Percentiles rank a stretch among this genome's conserved stretches.
These are phyloP conservation scores for Eucalyptus regnans DNA, from an alignment of 345 rosid species.

Conservation along the genomic window DNA sequence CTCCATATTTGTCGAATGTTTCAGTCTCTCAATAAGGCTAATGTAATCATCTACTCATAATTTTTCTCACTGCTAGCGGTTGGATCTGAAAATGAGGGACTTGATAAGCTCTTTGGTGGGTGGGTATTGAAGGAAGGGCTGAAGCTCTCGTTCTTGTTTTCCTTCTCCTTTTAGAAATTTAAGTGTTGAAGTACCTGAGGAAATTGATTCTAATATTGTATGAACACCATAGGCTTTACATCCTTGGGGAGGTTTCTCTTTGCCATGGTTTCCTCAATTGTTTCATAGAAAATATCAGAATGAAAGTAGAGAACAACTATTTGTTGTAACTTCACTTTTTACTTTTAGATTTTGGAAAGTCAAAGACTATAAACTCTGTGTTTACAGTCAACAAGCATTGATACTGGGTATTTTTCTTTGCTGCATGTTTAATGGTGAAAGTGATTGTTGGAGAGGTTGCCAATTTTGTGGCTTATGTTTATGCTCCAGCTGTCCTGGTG, in stretches of 20 bases:
- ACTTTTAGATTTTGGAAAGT: background rate
- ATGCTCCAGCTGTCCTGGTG: conserved; percentile 91
- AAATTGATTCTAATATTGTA: background rate
- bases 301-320: background rate
- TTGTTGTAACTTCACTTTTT: background rate
- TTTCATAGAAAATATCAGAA: background rate
- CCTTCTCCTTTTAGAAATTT: background rate
- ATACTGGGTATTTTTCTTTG: background rate
- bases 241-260: background rate
- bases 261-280: background rate
- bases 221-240: background rate
- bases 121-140: background rate
- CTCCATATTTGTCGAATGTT: background rate
- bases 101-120: background rate
- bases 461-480: conserved; percentile 84
- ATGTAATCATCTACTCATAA: background rate
- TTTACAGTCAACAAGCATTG: background rate
- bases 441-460: conserved; percentile 91
- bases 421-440: background rate
- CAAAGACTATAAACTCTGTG: background rate
- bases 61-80: background rate
- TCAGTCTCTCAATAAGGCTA: background rate
- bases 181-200: background rate
- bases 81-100: background rate
- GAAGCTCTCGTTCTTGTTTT: background rate